Conservation (phyloP, 805 yeast species). For the Candida hispaniensis region DNA sequence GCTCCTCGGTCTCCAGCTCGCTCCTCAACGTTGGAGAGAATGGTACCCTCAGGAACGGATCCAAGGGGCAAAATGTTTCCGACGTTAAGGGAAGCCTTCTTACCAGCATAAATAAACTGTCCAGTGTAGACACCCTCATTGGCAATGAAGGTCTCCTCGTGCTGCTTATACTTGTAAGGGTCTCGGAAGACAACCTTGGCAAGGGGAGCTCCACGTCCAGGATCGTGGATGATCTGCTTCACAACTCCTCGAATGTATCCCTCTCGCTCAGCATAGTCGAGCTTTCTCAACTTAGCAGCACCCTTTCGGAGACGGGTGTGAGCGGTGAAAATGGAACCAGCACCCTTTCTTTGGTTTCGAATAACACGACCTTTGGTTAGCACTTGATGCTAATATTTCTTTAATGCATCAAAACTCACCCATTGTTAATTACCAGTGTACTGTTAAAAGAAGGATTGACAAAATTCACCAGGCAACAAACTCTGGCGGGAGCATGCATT, state of each 20-base stretch:
- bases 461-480: no score
- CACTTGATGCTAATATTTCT: not conserved
- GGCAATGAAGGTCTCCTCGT: conserved; percentile 98
- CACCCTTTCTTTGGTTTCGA: conserved; percentile 99
- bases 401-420: no score
- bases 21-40: conserved; percentile 96
- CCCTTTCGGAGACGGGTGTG: conserved; percentile 99
- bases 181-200: conserved; percentile 99
- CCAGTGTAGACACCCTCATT: conserved; percentile 99
- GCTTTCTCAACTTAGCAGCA: conserved; percentile 99
- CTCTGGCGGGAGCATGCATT: no score
- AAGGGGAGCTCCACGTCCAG: conserved; percentile 99
- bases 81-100: conserved; percentile 84
- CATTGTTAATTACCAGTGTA: conserved; percentile 14
- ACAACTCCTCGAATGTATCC: conserved; percentile 99
- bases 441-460: conserved; percentile 16
- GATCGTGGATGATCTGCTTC: conserved; percentile 97
- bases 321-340: conserved; percentile 99
- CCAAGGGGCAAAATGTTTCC: conserved; percentile 98
- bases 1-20: conserved; percentile 99
- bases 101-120: conserved; percentile 98
- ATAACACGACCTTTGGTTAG: conserved; percentile 58
- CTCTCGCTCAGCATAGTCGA: conserved; percentile 98
- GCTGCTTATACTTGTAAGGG: conserved; percentile 96
- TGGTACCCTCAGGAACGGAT: conserved; percentile 98